phyloP scores from a whole-genome alignment of 176 grass and related monocot genomes.

The Raddia guianensis region DNA sequence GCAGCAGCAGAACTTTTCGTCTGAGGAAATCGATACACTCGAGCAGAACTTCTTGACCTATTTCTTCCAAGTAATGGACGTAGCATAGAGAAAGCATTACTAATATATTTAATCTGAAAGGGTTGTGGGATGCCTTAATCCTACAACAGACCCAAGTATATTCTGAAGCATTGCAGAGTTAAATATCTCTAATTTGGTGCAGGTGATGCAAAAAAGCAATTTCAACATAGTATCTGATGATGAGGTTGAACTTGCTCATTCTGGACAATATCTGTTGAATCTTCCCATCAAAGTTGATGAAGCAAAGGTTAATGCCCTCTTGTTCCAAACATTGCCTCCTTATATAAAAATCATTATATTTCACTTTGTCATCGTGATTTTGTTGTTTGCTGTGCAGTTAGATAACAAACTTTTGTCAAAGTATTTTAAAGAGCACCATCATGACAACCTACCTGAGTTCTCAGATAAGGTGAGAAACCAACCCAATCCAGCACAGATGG shows the following conservation, averaged over 20 bases:
- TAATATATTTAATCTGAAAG: conserved; percentile 1
- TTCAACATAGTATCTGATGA: conserved; percentile 96
- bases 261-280: conserved; percentile 87
- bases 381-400: conserved; percentile 58
- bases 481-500: not conserved
- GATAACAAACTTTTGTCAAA: conserved; percentile 75
- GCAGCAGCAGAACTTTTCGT: conserved; percentile 70
- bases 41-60: conserved; percentile 90
- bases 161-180: conserved; percentile 24
- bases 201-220: conserved; percentile 98
- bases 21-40: conserved; percentile 72
- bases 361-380: not conserved
- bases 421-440: conserved; percentile 91
- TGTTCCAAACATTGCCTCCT: not conserved
- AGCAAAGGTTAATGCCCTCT: conserved; percentile 61
- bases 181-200: conserved; percentile 38
- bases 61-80: conserved; percentile 70
- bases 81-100: conserved; percentile 15
- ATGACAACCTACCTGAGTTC: conserved; percentile 88
- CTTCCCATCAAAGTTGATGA: conserved; percentile 99
- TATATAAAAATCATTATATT: conserved; percentile 7
- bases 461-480: conserved; percentile 68
- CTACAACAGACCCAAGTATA: not conserved
- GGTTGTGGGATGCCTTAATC: not conserved
- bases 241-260: conserved; percentile 89